Evolutionary conservation across 2,329 filamentous ascomycete genomes (phyloP), one percentile per base, ranked within the genome.

Genomic region (Ilyonectria destructans): DNA sequence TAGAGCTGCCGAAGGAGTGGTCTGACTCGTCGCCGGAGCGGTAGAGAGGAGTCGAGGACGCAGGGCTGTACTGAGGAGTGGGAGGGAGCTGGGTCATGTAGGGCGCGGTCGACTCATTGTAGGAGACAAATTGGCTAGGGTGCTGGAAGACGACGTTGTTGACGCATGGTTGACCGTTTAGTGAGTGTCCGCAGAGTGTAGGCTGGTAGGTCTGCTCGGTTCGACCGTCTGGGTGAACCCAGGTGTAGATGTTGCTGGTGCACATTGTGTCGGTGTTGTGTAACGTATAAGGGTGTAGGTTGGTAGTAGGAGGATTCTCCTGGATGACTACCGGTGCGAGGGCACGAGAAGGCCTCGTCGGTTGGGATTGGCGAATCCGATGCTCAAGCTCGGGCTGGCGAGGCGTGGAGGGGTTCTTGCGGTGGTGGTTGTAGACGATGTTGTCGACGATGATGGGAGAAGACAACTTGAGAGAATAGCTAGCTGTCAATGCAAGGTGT

Each of bases 181-280:
- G 81, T 52, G 84, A 81, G 19, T 79, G 73, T 12, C 77, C 70
- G 80, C 85, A 85, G 45, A 81, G 76, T 35, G 80, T 75, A 7
- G 79, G 76, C 62, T 82, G 81, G 56, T 80, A 78, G 40, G 75
- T 71, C 57, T 77, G 75, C 71, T 79, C 75, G 55, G 66, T 69
- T 56, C 78, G 81, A 65, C 84, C 84, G 76, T 87, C 83, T 4
- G 85, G 81, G 80, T 84, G 83, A 73, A 83, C 74, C 75, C 85
- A 84, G 37, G 83, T 80, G 80, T 82, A 86, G 58, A 85, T 70
- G 73, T 86, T 81, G 67, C 82, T 84, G 69, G 82, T 82, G 79
- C 86, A 88, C 86, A 88, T 88, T 56, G 80, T 83, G 81, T 75
- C 73, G 71, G 77, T 37, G 5, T 31, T 75, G 62, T 57, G 72